These are phyloP conservation scores for Xylariaceae sp. DNA, from an alignment of 2,329 filamentous ascomycete species.

Conservation along the genomic window DNA sequence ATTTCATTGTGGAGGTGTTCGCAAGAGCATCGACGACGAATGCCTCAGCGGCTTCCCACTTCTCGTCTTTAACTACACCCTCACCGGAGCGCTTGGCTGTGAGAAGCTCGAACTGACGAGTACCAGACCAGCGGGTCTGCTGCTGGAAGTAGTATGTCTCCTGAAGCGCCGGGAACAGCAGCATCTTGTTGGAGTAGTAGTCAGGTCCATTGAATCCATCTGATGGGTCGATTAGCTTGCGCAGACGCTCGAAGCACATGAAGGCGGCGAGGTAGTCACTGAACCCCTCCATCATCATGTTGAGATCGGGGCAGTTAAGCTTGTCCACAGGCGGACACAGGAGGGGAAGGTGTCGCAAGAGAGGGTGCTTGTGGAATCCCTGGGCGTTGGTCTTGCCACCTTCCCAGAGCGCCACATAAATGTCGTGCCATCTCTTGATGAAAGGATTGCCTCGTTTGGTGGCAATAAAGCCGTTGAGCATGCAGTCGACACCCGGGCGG, in stretches of 20 bases:
- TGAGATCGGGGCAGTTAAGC: conserved; percentile 24
- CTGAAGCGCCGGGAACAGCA: conserved; percentile 30
- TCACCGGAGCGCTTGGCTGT: conserved; percentile 24
- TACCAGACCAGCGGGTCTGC: conserved; percentile 31
- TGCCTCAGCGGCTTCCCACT: conserved; percentile 28
- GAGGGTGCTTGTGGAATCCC: conserved; percentile 33
- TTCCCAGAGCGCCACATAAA: conserved; percentile 35
- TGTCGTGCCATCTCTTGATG: conserved; percentile 40
- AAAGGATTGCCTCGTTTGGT: conserved; percentile 39
- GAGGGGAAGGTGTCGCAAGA: conserved; percentile 29
- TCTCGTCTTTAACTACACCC: conserved; percentile 25
- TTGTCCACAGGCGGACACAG: conserved; percentile 24
- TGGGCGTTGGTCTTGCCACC: conserved; percentile 29
- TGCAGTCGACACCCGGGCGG: conserved; percentile 25
- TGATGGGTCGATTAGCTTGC: conserved; percentile 32
- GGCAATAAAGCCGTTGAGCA: conserved; percentile 41
- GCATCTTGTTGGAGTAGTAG: conserved; percentile 32
- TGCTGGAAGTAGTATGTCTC: conserved; percentile 31
- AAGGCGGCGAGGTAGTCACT: conserved; percentile 33
- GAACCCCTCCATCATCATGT: conserved; percentile 25
- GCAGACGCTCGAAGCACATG: conserved; percentile 31
- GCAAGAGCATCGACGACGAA: conserved; percentile 31
- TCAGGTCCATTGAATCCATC: conserved; percentile 34
- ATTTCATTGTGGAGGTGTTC: conserved; percentile 32
- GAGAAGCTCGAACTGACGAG: conserved; percentile 32